phyloP scores from a whole-genome alignment of 2,329 filamentous ascomycete genomes.

The Aspergillus thermomutatus region DNA sequence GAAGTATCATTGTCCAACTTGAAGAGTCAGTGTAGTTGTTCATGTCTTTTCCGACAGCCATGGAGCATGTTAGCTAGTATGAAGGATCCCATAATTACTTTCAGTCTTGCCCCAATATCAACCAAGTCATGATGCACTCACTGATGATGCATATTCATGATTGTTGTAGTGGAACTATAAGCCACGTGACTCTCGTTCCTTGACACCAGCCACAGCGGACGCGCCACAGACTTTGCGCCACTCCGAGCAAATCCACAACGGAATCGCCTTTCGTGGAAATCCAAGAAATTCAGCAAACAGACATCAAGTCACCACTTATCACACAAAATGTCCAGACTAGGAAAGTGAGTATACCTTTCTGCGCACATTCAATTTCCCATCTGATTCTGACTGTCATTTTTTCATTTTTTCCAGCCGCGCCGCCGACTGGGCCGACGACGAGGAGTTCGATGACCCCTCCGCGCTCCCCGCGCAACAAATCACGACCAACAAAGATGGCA shows the following conservation, averaged over 20 bases:
- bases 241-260: conserved; percentile 42
- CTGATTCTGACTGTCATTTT: conserved; percentile 15
- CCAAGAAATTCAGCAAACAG: conserved; percentile 36
- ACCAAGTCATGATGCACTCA: not conserved
- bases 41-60: too few species aligned
- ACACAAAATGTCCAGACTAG: conserved; percentile 46
- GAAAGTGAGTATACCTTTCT: conserved; percentile 37
- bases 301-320: conserved; percentile 23
- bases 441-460: conserved; percentile 80
- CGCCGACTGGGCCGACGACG: conserved; percentile 93
- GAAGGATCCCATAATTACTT: not conserved
- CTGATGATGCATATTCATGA: not conserved
- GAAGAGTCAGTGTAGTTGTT: too few species aligned
- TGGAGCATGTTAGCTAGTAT: not conserved
- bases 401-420: conserved; percentile 46
- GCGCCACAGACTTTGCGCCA: conserved; percentile 33
- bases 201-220: conserved; percentile 27
- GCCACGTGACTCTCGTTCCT: conserved; percentile 11
- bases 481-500: conserved; percentile 96
- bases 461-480: conserved; percentile 81
- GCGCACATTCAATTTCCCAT: not conserved
- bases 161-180: not conserved
- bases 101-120: not conserved
- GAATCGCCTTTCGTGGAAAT: conserved; percentile 39
- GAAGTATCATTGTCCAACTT: not conserved